These are phyloP conservation scores for Trametes maxima DNA, from an alignment of 768 basidiomycete genomes.

Conservation along the genomic window DNA sequence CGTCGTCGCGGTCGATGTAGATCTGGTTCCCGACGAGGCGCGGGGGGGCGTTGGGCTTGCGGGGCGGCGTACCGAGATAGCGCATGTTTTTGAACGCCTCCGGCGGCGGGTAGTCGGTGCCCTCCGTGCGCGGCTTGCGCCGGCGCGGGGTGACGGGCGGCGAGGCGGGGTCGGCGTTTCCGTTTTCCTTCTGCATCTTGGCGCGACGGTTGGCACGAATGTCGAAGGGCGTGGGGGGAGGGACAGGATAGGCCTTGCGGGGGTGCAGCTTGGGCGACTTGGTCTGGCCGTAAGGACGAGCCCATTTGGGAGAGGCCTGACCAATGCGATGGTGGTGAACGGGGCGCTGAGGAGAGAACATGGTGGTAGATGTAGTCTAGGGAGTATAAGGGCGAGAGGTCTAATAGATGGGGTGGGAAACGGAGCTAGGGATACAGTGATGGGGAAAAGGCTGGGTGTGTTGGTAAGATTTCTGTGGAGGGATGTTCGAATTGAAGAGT, in stretches of 20 bases:
- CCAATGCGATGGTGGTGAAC: neutral
- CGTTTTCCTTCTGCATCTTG: neutral
- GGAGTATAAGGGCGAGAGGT: neutral
- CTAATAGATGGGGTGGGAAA: neutral
- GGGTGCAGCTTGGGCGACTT: constrained; percentile 4
- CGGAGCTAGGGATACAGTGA: constrained; percentile 7
- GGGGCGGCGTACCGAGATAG: constrained; percentile 3
- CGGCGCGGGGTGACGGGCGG: constrained; percentile 2
- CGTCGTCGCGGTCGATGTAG: constrained; percentile 9
- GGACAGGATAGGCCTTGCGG: constrained; percentile 11
- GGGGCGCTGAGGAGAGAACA: constrained; percentile 3
- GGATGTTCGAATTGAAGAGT: neutral
- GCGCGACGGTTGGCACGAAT: constrained; percentile 7
- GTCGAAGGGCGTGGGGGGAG: constrained; percentile 6
- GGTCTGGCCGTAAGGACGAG: constrained; percentile 11
- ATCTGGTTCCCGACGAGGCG: constrained; percentile 2
- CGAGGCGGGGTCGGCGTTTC: constrained; percentile 1
- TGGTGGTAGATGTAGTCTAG: neutral
- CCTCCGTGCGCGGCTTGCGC: neutral
- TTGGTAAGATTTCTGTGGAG: neutral
- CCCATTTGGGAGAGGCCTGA: neutral
- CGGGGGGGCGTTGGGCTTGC: neutral
- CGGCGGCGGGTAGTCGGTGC: constrained; percentile 2
- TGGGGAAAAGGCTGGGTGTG: neutral
- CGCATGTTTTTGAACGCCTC: constrained; percentile 2